Conservation (phyloP, 106 monocot genomes). For the Gastrodia elata region DNA sequence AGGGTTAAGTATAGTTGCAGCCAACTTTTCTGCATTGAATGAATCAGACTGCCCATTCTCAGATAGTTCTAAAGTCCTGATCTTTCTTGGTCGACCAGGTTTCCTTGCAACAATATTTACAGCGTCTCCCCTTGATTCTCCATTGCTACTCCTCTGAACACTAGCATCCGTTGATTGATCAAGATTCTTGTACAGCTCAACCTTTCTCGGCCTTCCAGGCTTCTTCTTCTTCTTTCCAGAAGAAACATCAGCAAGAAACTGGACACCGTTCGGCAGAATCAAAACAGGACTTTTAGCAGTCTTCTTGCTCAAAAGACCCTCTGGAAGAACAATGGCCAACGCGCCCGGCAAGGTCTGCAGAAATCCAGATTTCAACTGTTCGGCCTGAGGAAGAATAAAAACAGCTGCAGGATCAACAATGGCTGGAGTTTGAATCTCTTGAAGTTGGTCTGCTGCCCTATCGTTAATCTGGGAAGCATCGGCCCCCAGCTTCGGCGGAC, state of each 20-base stretch:
- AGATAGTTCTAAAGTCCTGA: neutral
- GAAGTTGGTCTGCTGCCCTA: neutral
- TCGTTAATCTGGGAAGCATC: neutral
- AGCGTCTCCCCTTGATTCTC: too few relatives aligned
- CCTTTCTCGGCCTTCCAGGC: neutral
- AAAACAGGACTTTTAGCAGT: neutral
- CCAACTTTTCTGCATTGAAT: neutral
- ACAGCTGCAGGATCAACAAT: neutral
- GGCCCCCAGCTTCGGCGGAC: conserved; percentile 1
- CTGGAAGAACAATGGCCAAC: conserved; percentile 1
- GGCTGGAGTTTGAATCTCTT: neutral
- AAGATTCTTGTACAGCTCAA: neutral
- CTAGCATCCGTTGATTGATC: neutral
- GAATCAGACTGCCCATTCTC: neutral
- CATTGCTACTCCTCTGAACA: neutral
- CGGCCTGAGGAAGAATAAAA: neutral
- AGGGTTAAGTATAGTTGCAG: neutral
- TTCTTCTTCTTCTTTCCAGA: neutral
- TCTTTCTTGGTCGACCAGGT: conserved; percentile 9
- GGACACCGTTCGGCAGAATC: conserved; percentile 1
- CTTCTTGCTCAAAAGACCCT: conserved; percentile 2
- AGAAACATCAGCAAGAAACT: neutral
- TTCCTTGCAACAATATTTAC: neutral
- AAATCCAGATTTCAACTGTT: conserved; percentile 2
- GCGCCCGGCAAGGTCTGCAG: neutral